Evolutionary conservation across 176 grass and related monocot genomes (phyloP).

Genomic region (Hsuehochloa calcarea): DNA sequence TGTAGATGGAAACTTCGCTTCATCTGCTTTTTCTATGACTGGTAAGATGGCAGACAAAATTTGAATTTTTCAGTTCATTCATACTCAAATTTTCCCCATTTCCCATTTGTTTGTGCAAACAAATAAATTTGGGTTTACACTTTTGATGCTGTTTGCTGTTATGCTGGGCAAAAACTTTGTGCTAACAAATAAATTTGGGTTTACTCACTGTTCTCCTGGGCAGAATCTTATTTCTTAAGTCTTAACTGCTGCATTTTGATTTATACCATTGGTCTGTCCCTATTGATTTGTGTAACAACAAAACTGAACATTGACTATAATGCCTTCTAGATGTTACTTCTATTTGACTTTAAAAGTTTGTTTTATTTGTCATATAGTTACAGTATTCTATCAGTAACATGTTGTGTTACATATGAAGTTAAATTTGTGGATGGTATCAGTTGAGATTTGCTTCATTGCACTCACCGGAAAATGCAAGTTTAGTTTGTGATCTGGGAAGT

Average conservation of each 20-base stretch:
- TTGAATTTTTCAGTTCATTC: neutral
- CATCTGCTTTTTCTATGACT: conserved; percentile 33
- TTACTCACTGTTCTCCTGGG: neutral
- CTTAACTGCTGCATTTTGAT: neutral
- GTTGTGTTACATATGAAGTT: neutral
- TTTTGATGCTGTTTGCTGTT: conserved; percentile 3
- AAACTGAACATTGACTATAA: neutral
- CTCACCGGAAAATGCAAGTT: neutral
- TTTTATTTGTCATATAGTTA: conserved; percentile 3
- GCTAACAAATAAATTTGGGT: neutral
- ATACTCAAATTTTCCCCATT: neutral
- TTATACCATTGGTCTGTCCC: neutral
- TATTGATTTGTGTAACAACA: neutral
- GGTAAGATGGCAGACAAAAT: conserved; percentile 38
- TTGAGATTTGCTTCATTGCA: neutral
- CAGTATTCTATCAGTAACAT: neutral
- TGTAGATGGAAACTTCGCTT: conserved; percentile 39
- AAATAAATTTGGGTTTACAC: conserved; percentile 3
- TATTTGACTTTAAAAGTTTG: neutral
- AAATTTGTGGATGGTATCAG: neutral
- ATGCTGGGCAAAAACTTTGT: conserved; percentile 1
- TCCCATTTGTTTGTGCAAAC: neutral
- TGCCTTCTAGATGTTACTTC: neutral
- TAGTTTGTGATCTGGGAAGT: neutral
- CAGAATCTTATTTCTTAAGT: neutral